Evolutionary conservation across 192 early-diverging fungal genomes (phyloP), one percentile per base, ranked within the genome.

Genomic region (Chytriomyces sp.): DNA sequence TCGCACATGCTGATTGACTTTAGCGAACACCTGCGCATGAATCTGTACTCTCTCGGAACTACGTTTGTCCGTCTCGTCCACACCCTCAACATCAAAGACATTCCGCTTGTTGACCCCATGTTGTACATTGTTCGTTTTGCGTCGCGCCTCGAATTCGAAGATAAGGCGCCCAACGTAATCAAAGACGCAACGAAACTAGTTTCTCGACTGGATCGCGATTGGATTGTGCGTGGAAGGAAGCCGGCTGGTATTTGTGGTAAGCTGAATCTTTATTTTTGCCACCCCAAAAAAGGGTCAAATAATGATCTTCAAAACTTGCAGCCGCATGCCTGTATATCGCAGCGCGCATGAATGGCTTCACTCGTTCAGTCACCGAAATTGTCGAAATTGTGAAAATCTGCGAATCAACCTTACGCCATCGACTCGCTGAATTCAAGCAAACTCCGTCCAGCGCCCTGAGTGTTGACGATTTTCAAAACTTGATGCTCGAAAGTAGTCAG

Each of bases 1-100:
- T 87, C 91, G 9, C 91, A 93, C 75, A 95, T 99, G 94, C 85
- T 99, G 57, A 99, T 99, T 59, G 97, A 99, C 74, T 98, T 99
- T 73, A 89, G 95, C 1, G 97, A 98, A 75, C 82, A 94, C 5
- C 79, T 97, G 6, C 61, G 75, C 13, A 65, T 67, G 9, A 96
- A 94, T 85, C 93, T 99, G 8, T 99, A 94, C 80, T 85, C 87
- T 70, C 85, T 99, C 24, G 97, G 97, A 48, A 81, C 91, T 0
- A 93, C 92, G 0, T 98, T 97, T 80, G 84, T 94, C 23, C 87
- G 89, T 65, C 85, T 99, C 7, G 88, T 92, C 9, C 85, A 87
- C 24, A 83, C 86, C 6, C 71, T 87, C 1, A 67, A 80, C 7
- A 35, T 83, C 13, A 16, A 64, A n/a, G 76, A 80, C 61, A 45